phyloP scores from a whole-genome alignment of 2,329 filamentous ascomycete species.

The Truncatella angustata region DNA sequence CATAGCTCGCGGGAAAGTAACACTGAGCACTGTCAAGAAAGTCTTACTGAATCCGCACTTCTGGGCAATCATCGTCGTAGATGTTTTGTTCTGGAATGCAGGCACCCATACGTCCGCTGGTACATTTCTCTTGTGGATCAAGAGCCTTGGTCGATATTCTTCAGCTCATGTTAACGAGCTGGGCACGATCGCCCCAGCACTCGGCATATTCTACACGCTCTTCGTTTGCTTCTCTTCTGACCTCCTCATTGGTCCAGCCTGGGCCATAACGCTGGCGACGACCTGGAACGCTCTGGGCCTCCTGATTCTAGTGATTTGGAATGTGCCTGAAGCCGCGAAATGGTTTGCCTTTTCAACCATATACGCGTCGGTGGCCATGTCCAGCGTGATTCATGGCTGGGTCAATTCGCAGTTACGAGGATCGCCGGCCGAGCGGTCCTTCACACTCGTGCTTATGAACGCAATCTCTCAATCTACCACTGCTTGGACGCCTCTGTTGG shows the following conservation, averaged over 20 bases:
- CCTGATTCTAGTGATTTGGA: conserved; percentile 51
- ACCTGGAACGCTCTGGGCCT: conserved; percentile 50
- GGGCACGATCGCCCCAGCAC: conserved; percentile 47
- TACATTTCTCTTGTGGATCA: conserved; percentile 56
- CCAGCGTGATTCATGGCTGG: conserved; percentile 54
- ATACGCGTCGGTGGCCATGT: conserved; percentile 48
- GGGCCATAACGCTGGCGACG: conserved; percentile 51
- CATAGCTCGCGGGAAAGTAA: conserved; percentile 4
- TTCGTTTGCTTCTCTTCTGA: conserved; percentile 54
- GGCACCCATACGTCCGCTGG: conserved; percentile 43
- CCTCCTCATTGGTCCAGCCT: conserved; percentile 47
- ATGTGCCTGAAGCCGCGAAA: conserved; percentile 51
- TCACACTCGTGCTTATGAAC: conserved; percentile 51
- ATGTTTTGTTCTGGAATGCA: conserved; percentile 57
- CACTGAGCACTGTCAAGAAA: conserved; percentile 21
- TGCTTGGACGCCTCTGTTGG: conserved; percentile 52
- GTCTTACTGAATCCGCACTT: conserved; percentile 43
- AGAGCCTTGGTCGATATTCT: conserved; percentile 47
- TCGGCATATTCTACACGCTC: conserved; percentile 56
- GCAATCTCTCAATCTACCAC: conserved; percentile 50
- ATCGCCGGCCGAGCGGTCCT: conserved; percentile 43
- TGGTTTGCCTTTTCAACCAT: conserved; percentile 52
- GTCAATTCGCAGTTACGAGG: conserved; percentile 47
- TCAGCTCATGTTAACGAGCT: conserved; percentile 47
- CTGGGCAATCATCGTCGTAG: conserved; percentile 47